These are phyloP conservation scores for Moniliella sp. DNA, from an alignment of 1,284 basidiomycete species.

Conservation along the genomic window DNA sequence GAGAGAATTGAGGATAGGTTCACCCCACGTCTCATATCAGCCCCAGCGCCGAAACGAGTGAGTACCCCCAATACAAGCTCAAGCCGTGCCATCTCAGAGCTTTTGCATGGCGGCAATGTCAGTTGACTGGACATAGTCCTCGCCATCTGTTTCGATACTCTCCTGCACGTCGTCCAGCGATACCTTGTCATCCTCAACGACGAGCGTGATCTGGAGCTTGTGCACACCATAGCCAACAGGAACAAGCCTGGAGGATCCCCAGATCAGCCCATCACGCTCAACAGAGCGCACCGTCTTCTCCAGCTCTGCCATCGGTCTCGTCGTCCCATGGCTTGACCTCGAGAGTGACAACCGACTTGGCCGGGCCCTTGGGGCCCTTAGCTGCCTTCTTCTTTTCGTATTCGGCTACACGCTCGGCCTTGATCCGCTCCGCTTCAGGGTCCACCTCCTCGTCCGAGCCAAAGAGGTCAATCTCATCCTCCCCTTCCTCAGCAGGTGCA, in stretches of 20 bases:
- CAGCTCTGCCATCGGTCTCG: slow-evolving; percentile 77
- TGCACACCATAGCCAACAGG: slow-evolving; percentile 78
- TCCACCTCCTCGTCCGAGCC: slow-evolving; percentile 75
- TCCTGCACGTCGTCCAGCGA: slow-evolving; percentile 75
- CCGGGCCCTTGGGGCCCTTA: slow-evolving; percentile 45
- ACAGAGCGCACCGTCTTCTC: slow-evolving; percentile 67
- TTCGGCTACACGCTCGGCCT: slow-evolving; percentile 77
- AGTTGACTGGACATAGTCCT: slow-evolving; percentile 84
- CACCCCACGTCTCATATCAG: too few relatives aligned
- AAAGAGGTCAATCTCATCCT: slow-evolving; percentile 80
- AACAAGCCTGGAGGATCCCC: slow-evolving; percentile 68
- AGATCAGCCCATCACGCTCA: slow-evolving; percentile 73
- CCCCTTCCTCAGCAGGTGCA: slow-evolving; percentile 49
- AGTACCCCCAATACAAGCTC: too few relatives aligned
- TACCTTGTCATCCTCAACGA: slow-evolving; percentile 87
- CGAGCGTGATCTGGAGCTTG: slow-evolving; percentile 80
- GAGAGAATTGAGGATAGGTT: too few relatives aligned
- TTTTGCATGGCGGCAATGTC: too few relatives aligned
- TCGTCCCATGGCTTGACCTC: slow-evolving; percentile 97
- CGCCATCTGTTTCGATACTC: slow-evolving; percentile 42
- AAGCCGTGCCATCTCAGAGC: too few relatives aligned
- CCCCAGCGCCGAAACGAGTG: too few relatives aligned
- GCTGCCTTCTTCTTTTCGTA: slow-evolving; percentile 81
- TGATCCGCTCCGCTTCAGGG: slow-evolving; percentile 76
- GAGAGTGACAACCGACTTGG: slow-evolving; percentile 72